Percentiles rank a stretch among this genome's conserved stretches.
Conservation (phyloP, 1,139 yeast species). For the Debaryomyces robertsiae region DNA sequence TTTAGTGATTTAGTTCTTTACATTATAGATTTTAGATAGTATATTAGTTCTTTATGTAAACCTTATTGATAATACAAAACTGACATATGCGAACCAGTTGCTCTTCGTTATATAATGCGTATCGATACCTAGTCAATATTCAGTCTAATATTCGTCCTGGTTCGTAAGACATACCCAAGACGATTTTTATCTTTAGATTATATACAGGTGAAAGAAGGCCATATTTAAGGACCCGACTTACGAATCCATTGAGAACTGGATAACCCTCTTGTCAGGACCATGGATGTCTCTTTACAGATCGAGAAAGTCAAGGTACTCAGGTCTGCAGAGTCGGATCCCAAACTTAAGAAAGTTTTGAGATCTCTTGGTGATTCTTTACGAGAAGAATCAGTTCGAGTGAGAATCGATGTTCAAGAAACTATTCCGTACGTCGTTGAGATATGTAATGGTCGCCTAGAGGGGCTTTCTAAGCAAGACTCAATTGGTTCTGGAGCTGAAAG, state of each 20-base stretch:
- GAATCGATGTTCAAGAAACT: slow-evolving; percentile 14
- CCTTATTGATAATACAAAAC: slow-evolving; percentile 1
- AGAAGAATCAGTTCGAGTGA: slow-evolving; percentile 26
- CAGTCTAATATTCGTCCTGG: no score
- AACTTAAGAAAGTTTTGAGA: no score
- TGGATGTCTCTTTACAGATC: no score
- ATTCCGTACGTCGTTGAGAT: slow-evolving; percentile 13
- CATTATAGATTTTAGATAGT: neutral
- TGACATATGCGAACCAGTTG: neutral
- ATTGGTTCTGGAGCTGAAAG: neutral
- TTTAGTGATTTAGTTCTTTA: slow-evolving; percentile 1
- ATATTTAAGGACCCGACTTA: no score
- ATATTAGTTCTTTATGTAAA: neutral
- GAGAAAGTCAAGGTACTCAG: no score
- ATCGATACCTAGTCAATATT: no score
- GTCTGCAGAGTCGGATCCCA: no score
- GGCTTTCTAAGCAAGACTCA: neutral
- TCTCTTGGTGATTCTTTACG: slow-evolving; percentile 33
- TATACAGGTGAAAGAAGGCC: slow-evolving; percentile 1
- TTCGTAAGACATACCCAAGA: neutral
- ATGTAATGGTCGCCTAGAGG: slow-evolving; percentile 12
- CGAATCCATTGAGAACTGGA: no score
- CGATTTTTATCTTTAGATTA: neutral
- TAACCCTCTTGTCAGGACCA: neutral
- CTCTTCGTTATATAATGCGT: no score